Evolutionary conservation across 73 alveolate species (phyloP).

Genomic region (Stentor roeselii): DNA sequence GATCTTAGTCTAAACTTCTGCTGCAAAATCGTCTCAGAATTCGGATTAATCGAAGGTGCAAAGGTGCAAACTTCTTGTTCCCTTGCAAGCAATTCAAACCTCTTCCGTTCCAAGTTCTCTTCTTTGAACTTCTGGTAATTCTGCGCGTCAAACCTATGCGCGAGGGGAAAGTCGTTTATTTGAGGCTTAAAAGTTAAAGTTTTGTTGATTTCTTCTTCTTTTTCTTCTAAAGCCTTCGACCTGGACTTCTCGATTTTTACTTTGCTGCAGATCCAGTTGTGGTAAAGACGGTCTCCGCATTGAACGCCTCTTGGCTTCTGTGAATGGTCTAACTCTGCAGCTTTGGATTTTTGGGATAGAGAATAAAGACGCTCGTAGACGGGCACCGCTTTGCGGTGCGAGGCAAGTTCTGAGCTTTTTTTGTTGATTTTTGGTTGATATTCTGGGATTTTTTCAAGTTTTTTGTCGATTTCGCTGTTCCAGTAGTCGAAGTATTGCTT

Average conservation of each 20-base stretch:
- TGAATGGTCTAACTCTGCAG: background rate
- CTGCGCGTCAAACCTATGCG: background rate
- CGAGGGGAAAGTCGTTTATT: background rate
- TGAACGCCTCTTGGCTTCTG: background rate
- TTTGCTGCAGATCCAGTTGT: background rate
- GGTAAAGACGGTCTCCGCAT: background rate
- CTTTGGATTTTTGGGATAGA: background rate
- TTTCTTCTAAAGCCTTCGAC: background rate
- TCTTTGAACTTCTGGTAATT: slow-evolving; percentile 3
- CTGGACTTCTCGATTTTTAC: background rate
- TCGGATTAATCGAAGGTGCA: background rate
- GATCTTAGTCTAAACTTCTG: background rate
- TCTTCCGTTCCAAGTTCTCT: background rate
- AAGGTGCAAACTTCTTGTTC: slow-evolving; percentile 20
- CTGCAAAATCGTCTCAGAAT: background rate
- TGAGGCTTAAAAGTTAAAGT: slow-evolving; percentile 13
- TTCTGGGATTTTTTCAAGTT: background rate
- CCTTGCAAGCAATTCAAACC: background rate
- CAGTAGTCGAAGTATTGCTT: background rate
- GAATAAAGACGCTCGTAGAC: background rate
- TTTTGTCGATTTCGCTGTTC: background rate
- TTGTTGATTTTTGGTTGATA: background rate
- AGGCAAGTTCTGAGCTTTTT: too few species aligned
- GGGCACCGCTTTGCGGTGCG: background rate
- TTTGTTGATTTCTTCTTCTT: background rate